Base-by-base conservation (phyloP, 352 stramenopile species). In the Phytophthora lateralis region DNA sequence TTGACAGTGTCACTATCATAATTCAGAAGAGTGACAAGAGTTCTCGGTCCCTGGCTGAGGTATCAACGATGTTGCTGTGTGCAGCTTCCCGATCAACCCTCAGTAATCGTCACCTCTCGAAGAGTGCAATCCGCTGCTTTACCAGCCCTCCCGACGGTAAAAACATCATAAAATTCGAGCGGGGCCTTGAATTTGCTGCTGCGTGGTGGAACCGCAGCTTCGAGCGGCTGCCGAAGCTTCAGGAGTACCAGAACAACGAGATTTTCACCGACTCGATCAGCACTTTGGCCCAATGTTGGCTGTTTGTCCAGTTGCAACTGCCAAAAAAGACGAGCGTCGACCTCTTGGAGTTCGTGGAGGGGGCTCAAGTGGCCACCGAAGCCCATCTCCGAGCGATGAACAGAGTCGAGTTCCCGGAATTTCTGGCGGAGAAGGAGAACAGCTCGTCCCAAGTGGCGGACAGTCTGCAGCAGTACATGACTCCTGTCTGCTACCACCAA, bases 301-400 rank as follows among this genome's bases (percentile, higher is more conserved):
- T 78, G 12, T 82, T 79, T 29, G 26, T 72, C 1, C 63, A 79
- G 46, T 50, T 87, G 39, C 60, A 84, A 12, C 1, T 82, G 26
- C 74, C 77, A 5, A 34, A 55, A 7, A 60, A 60, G 27, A 84
- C 77, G 3, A 52, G 62, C 17, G 45, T 84, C 9, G 69, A 84
- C 44, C 58, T 72, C 4, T 12, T 77, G 4, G 75, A 87, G n/a
- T 84, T 87, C 24, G 20, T 84, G 1, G 39, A 80, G 29, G 77
- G 77, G 24, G 75, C 77, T 26, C 48, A 54, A 24, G 42, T 64
- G 8, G 77, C 77, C 10, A 65, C 55, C 3, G 62, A 82, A 38
- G 42, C 59, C 24, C 73, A 74, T 24, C 66, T 82, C 38, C 60
- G 69, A 37, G 64, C 62, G 2, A 70, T 77, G 47, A 84, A 82